Conservation (phyloP, 345 rosid genomes). For the Populus euphratica region DNA sequence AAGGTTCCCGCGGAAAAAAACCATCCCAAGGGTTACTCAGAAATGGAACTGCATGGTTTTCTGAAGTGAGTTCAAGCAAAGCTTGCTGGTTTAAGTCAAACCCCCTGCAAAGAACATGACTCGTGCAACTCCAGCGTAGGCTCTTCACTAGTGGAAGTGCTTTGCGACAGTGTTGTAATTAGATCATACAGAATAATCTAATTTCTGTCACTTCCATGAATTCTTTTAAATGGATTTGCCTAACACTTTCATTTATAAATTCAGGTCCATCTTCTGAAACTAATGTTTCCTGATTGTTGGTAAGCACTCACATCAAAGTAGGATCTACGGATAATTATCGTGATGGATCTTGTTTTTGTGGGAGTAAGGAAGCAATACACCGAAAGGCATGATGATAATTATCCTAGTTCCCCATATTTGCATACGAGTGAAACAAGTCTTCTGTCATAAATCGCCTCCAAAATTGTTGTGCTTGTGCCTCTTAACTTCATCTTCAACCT, state of each 20-base stretch:
- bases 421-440: too few relatives aligned
- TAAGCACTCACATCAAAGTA: background rate
- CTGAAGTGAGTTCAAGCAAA: background rate
- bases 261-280: background rate
- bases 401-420: too few relatives aligned
- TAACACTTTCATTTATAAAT: too few relatives aligned
- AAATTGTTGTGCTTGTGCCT: too few relatives aligned
- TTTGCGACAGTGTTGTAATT: too few relatives aligned
- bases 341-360: background rate
- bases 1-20: background rate
- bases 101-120: background rate
- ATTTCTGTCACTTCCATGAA: background rate
- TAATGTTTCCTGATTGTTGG: background rate
- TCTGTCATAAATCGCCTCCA: too few relatives aligned
- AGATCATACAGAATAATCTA: background rate
- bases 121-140: conserved; percentile 1
- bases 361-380: too few relatives aligned
- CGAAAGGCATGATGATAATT: too few relatives aligned
- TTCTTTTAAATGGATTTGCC: background rate
- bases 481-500: too few relatives aligned
- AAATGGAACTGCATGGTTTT: background rate
- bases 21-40: too few relatives aligned
- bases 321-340: background rate
- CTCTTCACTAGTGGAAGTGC: background rate
- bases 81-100: background rate